Conservation (phyloP, 768 basidiomycete species). For the Termitomyces sp. region DNA sequence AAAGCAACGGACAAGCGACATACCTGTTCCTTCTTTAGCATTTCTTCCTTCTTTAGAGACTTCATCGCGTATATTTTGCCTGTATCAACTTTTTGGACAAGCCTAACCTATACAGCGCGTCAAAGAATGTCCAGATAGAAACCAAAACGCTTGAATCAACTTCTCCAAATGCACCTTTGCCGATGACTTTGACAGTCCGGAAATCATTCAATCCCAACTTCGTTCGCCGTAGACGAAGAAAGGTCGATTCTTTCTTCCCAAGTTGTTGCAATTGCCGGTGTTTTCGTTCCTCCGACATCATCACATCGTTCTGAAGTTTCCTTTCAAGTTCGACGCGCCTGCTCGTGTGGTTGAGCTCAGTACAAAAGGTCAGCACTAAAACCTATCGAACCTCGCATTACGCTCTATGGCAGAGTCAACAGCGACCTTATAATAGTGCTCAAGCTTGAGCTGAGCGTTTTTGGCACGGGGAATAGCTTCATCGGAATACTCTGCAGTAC, state of each 20-base stretch:
- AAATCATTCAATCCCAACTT: conserved; percentile 91
- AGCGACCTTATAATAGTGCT: conserved; percentile 94
- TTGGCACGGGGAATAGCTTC: conserved; percentile 80
- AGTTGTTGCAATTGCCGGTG: conserved; percentile 75
- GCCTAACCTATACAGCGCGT: conserved; percentile 50
- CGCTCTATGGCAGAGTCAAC: conserved; percentile 94
- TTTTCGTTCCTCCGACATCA: conserved; percentile 80
- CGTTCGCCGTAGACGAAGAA: conserved; percentile 82
- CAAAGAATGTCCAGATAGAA: neutral
- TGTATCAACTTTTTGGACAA: conserved; percentile 95
- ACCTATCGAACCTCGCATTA: conserved; percentile 65
- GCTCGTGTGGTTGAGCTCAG: neutral
- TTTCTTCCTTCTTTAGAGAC: conserved; percentile 92
- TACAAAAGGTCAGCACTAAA: neutral
- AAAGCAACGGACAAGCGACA: conserved; percentile 1
- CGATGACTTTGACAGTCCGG: conserved; percentile 96
- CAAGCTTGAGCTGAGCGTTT: conserved; percentile 89
- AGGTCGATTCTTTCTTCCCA: conserved; percentile 85
- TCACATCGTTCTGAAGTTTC: conserved; percentile 60
- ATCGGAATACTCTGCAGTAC: conserved; percentile 68
- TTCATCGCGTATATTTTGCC: conserved; percentile 99
- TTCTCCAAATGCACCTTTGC: conserved; percentile 98
- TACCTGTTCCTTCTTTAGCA: conserved; percentile 99
- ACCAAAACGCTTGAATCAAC: conserved; percentile 32
- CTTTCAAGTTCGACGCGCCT: conserved; percentile 89